Evolutionary conservation across 805 yeast species (phyloP).

Genomic region (Ogataea corticis): DNA sequence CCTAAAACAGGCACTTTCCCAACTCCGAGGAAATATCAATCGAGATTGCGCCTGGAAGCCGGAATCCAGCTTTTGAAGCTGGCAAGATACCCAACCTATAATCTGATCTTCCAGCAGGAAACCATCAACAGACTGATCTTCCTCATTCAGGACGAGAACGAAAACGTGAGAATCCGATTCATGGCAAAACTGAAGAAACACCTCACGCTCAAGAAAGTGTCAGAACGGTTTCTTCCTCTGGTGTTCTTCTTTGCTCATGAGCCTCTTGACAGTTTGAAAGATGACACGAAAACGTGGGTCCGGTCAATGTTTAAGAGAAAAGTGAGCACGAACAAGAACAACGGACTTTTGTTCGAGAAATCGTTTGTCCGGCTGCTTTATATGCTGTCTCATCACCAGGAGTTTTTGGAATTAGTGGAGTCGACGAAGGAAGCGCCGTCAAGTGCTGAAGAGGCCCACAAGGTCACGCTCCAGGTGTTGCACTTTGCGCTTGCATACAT

Average conservation of each 20-base stretch:
- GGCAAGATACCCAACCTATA: slow-evolving; percentile 54
- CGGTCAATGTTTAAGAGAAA: slow-evolving; percentile 51
- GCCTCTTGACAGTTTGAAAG: slow-evolving; percentile 52
- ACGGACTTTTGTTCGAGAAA: slow-evolving; percentile 60
- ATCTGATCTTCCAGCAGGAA: slow-evolving; percentile 50
- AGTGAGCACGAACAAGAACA: slow-evolving; percentile 26
- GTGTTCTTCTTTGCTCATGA: slow-evolving; percentile 78
- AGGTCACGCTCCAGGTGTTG: slow-evolving; percentile 40
- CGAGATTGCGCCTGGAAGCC: slow-evolving; percentile 64
- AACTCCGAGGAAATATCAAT: slow-evolving; percentile 64
- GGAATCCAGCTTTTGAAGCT: slow-evolving; percentile 66
- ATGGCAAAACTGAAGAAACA: slow-evolving; percentile 50
- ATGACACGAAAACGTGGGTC: slow-evolving; percentile 68
- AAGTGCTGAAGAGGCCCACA: slow-evolving; percentile 12
- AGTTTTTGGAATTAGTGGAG: slow-evolving; percentile 47
- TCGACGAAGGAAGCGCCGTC: slow-evolving; percentile 15
- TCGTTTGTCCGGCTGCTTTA: slow-evolving; percentile 67
- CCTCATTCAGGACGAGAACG: slow-evolving; percentile 66
- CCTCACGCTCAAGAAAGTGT: slow-evolving; percentile 51
- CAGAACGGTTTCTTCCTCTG: slow-evolving; percentile 66
- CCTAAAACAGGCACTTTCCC: slow-evolving; percentile 45
- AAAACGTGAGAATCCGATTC: slow-evolving; percentile 55
- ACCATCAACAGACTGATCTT: slow-evolving; percentile 55
- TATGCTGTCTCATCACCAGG: slow-evolving; percentile 73
- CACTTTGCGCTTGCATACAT: slow-evolving; percentile 60